Percentiles rank a stretch among this genome's conserved stretches.
Conservation (phyloP, 2,329 filamentous ascomycete species). For the Didymosphaeria variabile region DNA sequence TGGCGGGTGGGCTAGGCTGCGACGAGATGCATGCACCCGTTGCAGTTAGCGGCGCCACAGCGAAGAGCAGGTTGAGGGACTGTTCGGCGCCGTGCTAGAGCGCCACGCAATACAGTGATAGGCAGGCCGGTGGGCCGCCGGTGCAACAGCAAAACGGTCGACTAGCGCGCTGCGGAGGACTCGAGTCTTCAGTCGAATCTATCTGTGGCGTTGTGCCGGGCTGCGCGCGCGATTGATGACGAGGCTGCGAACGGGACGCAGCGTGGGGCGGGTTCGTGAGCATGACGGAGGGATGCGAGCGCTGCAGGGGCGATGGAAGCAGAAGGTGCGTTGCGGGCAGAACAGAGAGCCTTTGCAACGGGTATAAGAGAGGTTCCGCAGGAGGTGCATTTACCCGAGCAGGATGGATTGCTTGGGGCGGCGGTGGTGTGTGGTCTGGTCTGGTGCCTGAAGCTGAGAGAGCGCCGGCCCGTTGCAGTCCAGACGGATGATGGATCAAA, state of each 20-base stretch:
- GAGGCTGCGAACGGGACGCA: slow-evolving; percentile 16
- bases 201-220: slow-evolving; percentile 14
- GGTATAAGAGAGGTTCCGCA: slow-evolving; percentile 16
- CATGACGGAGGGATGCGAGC: slow-evolving; percentile 8
- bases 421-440: too few species aligned
- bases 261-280: slow-evolving; percentile 4
- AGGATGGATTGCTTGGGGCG: slow-evolving; percentile 20
- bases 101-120: slow-evolving; percentile 25
- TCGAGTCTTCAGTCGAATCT: slow-evolving; percentile 27
- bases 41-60: slow-evolving; percentile 32
- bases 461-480: background rate
- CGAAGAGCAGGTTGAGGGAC: slow-evolving; percentile 21
- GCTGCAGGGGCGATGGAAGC: slow-evolving; percentile 40
- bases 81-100: slow-evolving; percentile 37
- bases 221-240: background rate
- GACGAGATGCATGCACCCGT: slow-evolving; percentile 31
- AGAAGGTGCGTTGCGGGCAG: slow-evolving; percentile 19
- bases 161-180: slow-evolving; percentile 37
- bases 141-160: slow-evolving; percentile 48
- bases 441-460: background rate
- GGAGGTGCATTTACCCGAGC: slow-evolving; percentile 35
- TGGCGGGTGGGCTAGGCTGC: slow-evolving; percentile 10
- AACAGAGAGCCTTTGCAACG: slow-evolving; percentile 23
- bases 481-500: too few species aligned
- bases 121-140: slow-evolving; percentile 32